A percentile compares a stretch with the other conserved stretches of the same genome.
phyloP scores from a whole-genome alignment of 2,329 filamentous ascomycete genomes.

The Cladophialophora chaetospira region DNA sequence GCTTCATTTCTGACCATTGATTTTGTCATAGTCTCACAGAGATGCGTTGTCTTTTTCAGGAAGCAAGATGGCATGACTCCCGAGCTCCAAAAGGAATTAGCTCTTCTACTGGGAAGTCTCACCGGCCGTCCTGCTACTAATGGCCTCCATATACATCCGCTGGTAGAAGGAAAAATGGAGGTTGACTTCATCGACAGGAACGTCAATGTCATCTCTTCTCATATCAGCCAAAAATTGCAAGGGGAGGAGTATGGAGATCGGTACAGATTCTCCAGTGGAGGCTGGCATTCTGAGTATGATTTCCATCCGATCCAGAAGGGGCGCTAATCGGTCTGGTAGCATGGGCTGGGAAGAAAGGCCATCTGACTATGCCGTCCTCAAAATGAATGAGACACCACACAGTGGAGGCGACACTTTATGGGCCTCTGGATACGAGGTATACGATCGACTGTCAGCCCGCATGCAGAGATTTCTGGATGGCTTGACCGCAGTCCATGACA shows the following conservation, averaged over 20 bases:
- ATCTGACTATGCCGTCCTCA: conserved; percentile 63
- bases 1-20: background rate
- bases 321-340: conserved; percentile 29
- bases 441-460: conserved; percentile 58
- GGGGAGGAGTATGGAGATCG: conserved; percentile 45
- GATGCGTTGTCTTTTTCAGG: conserved; percentile 58
- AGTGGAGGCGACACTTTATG: conserved; percentile 64
- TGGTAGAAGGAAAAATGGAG: conserved; percentile 32
- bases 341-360: conserved; percentile 67
- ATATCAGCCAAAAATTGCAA: too few relatives aligned
- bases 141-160: background rate
- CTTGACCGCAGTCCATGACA: conserved; percentile 42
- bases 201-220: too few relatives aligned
- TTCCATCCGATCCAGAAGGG: conserved; percentile 11
- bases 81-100: conserved; percentile 55
- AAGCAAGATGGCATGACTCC: conserved; percentile 53
- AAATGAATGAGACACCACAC: conserved; percentile 56
- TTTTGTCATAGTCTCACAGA: conserved; percentile 48
- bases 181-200: too few relatives aligned
- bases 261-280: conserved; percentile 39
- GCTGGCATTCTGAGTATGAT: conserved; percentile 53
- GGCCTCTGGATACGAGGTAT: conserved; percentile 68
- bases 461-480: conserved; percentile 52
- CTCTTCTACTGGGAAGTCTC: conserved; percentile 51
- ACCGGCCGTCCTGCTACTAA: conserved; percentile 48